Conservation (phyloP, 169 alveolate species). For the Cryptosporidium andersoni region DNA sequence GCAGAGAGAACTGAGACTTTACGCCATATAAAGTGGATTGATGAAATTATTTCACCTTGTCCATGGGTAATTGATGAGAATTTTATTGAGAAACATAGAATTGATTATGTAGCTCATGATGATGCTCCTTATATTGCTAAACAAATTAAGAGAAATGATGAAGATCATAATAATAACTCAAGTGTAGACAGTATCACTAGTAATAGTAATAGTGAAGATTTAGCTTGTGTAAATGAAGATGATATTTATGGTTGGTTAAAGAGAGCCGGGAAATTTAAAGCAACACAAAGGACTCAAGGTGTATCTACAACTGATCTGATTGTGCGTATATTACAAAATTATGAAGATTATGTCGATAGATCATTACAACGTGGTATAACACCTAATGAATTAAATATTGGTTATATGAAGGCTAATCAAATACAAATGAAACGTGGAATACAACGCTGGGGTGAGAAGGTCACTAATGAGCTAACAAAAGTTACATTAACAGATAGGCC, state of each 20-base stretch:
- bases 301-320: constrained; percentile 96
- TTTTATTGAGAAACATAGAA: constrained; percentile 87
- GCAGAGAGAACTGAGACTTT: constrained; percentile 93
- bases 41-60: constrained; percentile 96
- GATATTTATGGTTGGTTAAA: constrained; percentile 91
- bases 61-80: constrained; percentile 93
- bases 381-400: constrained; percentile 91
- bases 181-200: neutral
- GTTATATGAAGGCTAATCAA: constrained; percentile 87
- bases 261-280: constrained; percentile 87
- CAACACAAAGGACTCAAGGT: constrained; percentile 93
- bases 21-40: constrained; percentile 95
- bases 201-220: constrained; percentile 54
- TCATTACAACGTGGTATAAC: constrained; percentile 92
- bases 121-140: constrained; percentile 90
- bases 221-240: constrained; percentile 77
- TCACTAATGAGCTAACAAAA: constrained; percentile 84
- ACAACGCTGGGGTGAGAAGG: constrained; percentile 86
- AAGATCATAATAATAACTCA: constrained; percentile 8
- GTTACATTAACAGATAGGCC: constrained; percentile 87
- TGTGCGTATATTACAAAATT: constrained; percentile 91
- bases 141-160: constrained; percentile 75
- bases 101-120: constrained; percentile 94
- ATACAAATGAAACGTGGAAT: constrained; percentile 87
- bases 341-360: constrained; percentile 93